A percentile compares a stretch with the other conserved stretches of the same genome.
Evolutionary conservation across 768 basidiomycete species (phyloP).

Genomic region (Pleurotus pulmonarius): DNA sequence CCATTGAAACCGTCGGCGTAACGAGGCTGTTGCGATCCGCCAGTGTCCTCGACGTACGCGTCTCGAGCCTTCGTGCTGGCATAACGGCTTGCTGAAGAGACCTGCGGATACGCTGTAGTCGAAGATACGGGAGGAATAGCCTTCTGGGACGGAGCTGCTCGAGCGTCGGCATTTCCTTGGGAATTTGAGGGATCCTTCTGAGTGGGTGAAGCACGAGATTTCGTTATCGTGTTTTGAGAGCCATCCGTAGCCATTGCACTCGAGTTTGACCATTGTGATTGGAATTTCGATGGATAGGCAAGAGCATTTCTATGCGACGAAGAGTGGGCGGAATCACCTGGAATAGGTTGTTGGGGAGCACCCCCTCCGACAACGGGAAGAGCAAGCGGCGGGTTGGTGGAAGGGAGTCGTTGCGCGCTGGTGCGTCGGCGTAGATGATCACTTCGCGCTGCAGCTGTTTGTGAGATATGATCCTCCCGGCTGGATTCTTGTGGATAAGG

Average conservation of each 20-base stretch:
- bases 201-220: neutral
- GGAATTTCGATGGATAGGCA: neutral
- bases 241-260: constrained; percentile 4
- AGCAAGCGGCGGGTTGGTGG: neutral
- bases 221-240: neutral
- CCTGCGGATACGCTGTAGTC: neutral
- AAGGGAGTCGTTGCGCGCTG: neutral
- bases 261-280: constrained; percentile 3
- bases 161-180: neutral
- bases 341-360: neutral
- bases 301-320: neutral
- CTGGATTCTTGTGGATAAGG: neutral
- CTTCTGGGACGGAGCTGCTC: neutral
- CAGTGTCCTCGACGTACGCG: neutral
- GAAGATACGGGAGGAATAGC: neutral
- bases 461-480: neutral
- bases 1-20: too few relatives aligned
- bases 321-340: neutral
- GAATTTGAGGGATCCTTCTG: neutral
- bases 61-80: neutral
- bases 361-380: neutral
- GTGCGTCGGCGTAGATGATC: neutral
- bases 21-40: neutral
- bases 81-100: neutral
- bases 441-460: too few relatives aligned